Conservation (phyloP, 2,329 filamentous ascomycete species). For the Hypoxylon sp. region DNA sequence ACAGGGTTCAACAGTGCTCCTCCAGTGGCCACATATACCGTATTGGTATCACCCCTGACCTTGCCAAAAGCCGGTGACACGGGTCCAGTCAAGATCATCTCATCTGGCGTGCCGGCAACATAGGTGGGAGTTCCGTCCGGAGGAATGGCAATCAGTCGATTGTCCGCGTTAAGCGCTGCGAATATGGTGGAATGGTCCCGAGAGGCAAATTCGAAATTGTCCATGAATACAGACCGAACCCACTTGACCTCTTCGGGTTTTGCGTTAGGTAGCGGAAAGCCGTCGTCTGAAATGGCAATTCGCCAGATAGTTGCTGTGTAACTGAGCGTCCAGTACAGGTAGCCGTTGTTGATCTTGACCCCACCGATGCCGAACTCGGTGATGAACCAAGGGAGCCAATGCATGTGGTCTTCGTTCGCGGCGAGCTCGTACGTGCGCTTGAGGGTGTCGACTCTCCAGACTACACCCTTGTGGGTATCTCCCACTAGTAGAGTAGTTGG, state of each 20-base stretch:
- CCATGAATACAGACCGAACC: constrained; percentile 13
- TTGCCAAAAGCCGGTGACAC: constrained; percentile 5
- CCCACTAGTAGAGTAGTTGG: constrained; percentile 7
- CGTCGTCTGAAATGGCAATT: constrained; percentile 10
- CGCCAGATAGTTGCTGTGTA: constrained; percentile 15
- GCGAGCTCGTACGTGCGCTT: constrained; percentile 6
- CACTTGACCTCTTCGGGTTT: constrained; percentile 15
- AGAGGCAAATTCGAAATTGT: constrained; percentile 8
- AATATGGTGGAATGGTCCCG: constrained; percentile 15
- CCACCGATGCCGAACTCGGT: constrained; percentile 15
- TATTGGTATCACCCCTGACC: constrained; percentile 1
- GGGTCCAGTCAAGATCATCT: constrained; percentile 1
- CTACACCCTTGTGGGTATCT: constrained; percentile 9
- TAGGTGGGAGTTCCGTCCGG: not conserved
- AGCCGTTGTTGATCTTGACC: constrained; percentile 10
- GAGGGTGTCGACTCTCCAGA: constrained; percentile 9
- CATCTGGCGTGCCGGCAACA: constrained; percentile 1
- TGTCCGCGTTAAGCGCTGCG: constrained; percentile 8
- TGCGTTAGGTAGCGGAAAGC: constrained; percentile 5
- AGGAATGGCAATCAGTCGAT: constrained; percentile 7
- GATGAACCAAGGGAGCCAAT: constrained; percentile 13
- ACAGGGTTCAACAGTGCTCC: constrained; percentile 5
- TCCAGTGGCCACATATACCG: constrained; percentile 1
- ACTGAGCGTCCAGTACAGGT: constrained; percentile 14
- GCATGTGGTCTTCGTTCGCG: constrained; percentile 12